These are phyloP conservation scores for Dryas integrifolia DNA, from an alignment of 331 rosid genomes.

Conservation along the genomic window DNA sequence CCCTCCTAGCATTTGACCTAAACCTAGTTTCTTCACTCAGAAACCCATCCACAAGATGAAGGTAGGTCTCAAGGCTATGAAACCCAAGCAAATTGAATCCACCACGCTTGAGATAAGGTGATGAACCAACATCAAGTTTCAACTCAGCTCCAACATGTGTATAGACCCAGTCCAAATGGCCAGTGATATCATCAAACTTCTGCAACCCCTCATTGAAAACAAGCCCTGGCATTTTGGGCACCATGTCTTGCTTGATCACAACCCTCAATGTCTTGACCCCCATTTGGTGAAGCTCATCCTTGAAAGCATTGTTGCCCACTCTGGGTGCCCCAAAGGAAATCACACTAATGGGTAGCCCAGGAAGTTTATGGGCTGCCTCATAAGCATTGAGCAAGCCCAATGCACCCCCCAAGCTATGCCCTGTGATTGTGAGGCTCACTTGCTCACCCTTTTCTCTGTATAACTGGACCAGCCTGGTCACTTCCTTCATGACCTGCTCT, in stretches of 20 bases:
- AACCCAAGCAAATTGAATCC: slow-evolving; percentile 47
- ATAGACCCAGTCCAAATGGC: slow-evolving; percentile 57
- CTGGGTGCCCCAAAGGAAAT: slow-evolving; percentile 71
- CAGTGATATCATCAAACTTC: slow-evolving; percentile 39
- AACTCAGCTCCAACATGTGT: slow-evolving; percentile 54
- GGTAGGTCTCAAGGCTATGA: slow-evolving; percentile 62
- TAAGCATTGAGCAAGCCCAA: slow-evolving; percentile 59
- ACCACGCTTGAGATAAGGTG: slow-evolving; percentile 50
- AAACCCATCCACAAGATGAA: slow-evolving; percentile 68
- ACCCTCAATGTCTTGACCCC: slow-evolving; percentile 49
- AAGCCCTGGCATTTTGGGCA: slow-evolving; percentile 54
- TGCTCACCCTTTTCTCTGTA: slow-evolving; percentile 45
- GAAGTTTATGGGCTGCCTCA: slow-evolving; percentile 40
- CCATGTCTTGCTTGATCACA: slow-evolving; percentile 52
- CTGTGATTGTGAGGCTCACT: slow-evolving; percentile 62
- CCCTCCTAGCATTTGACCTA: slow-evolving; percentile 55
- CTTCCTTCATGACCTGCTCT: slow-evolving; percentile 60
- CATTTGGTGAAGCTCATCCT: slow-evolving; percentile 45
- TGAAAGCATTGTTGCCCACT: slow-evolving; percentile 62
- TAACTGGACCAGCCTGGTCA: slow-evolving; percentile 34
- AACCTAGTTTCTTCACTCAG: slow-evolving; percentile 25
- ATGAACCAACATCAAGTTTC: slow-evolving; percentile 46
- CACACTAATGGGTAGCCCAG: slow-evolving; percentile 42
- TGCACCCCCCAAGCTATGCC: slow-evolving; percentile 83
- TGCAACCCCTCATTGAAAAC: slow-evolving; percentile 48